Percentiles rank a stretch among this genome's conserved stretches.
These are phyloP conservation scores for Psilocybe cyanescens DNA, from an alignment of 768 basidiomycete species.

Conservation along the genomic window DNA sequence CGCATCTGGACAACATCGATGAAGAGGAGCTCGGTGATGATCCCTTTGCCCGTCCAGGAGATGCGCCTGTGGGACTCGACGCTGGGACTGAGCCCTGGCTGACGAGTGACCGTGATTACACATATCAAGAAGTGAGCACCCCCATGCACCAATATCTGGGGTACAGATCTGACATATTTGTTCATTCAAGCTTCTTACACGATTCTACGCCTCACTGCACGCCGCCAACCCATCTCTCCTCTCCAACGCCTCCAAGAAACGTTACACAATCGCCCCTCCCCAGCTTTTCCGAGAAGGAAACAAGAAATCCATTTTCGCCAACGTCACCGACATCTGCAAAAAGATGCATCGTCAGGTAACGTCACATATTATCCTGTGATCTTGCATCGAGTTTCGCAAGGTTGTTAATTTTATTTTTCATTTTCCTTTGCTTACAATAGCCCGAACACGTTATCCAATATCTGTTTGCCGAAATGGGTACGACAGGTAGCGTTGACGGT, in stretches of 20 bases:
- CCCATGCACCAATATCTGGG: background rate
- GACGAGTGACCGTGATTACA: conserved; percentile 91
- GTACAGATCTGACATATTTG: conserved; percentile 1
- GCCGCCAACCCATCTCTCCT: conserved; percentile 92
- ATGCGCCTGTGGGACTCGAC: conserved; percentile 65
- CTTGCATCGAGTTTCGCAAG: too few species aligned
- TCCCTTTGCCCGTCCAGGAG: conserved; percentile 67
- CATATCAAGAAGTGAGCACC: conserved; percentile 82
- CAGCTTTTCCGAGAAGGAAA: conserved; percentile 94
- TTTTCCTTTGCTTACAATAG: conserved; percentile 34
- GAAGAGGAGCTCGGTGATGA: conserved; percentile 90
- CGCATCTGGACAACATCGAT: conserved; percentile 69
- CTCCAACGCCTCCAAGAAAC: conserved; percentile 80
- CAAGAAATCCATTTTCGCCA: conserved; percentile 97
- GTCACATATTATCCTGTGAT: background rate
- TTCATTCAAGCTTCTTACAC: conserved; percentile 74
- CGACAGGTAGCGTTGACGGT: conserved; percentile 94
- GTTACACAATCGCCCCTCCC: conserved; percentile 97
- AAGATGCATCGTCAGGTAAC: conserved; percentile 87
- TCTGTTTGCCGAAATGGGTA: conserved; percentile 98
- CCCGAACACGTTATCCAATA: conserved; percentile 98
- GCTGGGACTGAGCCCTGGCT: conserved; percentile 89
- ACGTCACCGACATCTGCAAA: conserved; percentile 96
- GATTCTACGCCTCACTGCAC: conserved; percentile 91
- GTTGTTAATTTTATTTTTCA: background rate